Evolutionary conservation across 768 basidiomycete species (phyloP), one percentile per base, ranked within the genome.

Genomic region (Calocybe indica): DNA sequence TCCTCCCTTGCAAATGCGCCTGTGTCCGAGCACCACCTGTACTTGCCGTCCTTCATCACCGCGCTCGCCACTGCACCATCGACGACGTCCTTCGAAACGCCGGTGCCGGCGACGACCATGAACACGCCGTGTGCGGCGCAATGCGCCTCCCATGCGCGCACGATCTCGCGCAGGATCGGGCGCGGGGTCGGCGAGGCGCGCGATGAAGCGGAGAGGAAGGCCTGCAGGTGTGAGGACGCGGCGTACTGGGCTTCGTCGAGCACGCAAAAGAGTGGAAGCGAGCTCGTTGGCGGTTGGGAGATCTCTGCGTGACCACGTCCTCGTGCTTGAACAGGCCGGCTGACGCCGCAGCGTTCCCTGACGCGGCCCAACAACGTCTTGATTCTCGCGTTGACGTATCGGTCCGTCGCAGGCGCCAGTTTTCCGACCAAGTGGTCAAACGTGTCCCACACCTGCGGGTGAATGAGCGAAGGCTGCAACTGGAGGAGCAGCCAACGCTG

Each of bases 201-300:
- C 5, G 68, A 72, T 42, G 22, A 29, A 1, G 22, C 22, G 30
- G 42, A 43, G 42, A 66, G 66, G 51, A 75, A 74, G 1, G 72
- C 63, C 1, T 56, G 46, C 15, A 51, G 60, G 37, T 68, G 67
- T 42, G 70, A 64, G 0, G 66, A 68, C 1, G 71, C 72, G 5
- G 74, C 71, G 40, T 66, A 62, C 49, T 75, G 72, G 8, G 70
- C 72, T 56, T 75, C 72, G 42, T 75, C 73, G 6, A 75, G 61
- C 11, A 75, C 65, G 48, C 70, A 72, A 54, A 73, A 75, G 14
- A 75, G 50, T 5, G 71, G 69, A 54, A 8, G 45, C 22, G n/a
- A 32, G 6, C 8, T 43, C n/a, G 30, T 9, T 9, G 2, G 34
- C n/a, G 33, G 35, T 40, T 11, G 45, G 13, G 33, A 31, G 9